A percentile compares a stretch with the other conserved stretches of the same genome.
phyloP scores from a whole-genome alignment of 805 yeast genomes.

The Barnettozyma salicaria region DNA sequence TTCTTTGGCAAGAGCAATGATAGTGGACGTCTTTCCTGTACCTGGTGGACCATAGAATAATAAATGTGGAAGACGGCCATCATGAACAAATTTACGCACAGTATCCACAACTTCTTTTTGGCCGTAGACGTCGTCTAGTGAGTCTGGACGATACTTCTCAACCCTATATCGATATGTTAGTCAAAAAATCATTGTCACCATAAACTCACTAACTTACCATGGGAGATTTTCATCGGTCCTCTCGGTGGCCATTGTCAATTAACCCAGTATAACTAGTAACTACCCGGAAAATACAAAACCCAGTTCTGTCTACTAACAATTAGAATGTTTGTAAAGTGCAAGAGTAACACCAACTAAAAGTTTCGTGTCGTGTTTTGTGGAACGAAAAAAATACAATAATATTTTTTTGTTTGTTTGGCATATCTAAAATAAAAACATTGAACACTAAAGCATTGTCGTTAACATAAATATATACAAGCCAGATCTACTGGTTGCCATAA shows the following conservation, averaged over 20 bases:
- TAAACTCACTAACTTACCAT: conserved; percentile 16
- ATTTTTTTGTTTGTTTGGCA: no score
- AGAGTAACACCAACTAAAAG: no score
- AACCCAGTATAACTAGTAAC: no score
- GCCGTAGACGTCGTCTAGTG: conserved; percentile 84
- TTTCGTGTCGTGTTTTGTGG: no score
- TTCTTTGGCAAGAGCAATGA: conserved; percentile 80
- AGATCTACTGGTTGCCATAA: no score
- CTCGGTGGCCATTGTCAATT: conserved; percentile 18
- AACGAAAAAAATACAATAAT: no score
- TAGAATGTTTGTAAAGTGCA: no score
- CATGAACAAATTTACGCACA: conserved; percentile 75
- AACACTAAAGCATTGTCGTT: conserved; percentile 1
- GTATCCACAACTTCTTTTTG: conserved; percentile 83
- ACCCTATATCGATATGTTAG: conserved; percentile 45
- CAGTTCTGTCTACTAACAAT: not conserved
- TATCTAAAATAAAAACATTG: no score
- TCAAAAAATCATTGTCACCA: not conserved
- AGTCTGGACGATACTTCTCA: conserved; percentile 87
- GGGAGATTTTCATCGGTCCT: conserved; percentile 26
- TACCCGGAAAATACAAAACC: not conserved
- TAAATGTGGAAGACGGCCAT: conserved; percentile 83
- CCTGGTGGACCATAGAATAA: conserved; percentile 96
- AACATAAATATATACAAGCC: no score
- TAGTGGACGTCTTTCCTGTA: conserved; percentile 87